A percentile compares a stretch with the other conserved stretches of the same genome.
Evolutionary conservation across 495 filamentous ascomycete genomes (phyloP).

Genomic region (Penicillium angulare): DNA sequence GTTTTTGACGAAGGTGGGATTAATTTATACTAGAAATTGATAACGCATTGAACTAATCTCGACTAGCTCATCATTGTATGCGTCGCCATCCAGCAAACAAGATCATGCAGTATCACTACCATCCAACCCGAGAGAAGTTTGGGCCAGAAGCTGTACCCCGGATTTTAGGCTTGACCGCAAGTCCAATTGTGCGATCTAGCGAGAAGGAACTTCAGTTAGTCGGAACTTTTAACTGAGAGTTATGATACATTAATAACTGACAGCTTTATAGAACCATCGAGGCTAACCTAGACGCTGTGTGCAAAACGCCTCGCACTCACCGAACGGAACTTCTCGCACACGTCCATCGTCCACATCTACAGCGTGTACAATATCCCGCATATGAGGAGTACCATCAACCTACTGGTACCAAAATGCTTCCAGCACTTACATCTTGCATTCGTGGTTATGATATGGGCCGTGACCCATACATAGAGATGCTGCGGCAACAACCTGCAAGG

Average conservation of each 20-base stretch:
- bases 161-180: conserved; percentile 85
- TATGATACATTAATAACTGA: neutral
- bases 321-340: conserved; percentile 66
- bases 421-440: conserved; percentile 22
- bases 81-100: conserved; percentile 61
- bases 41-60: no score
- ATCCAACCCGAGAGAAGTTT: conserved; percentile 35
- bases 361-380: conserved; percentile 47
- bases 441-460: conserved; percentile 46
- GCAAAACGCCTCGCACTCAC: conserved; percentile 68
- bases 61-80: conserved; percentile 35
- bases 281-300: conserved; percentile 68
- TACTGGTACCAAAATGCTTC: conserved; percentile 15
- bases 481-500: conserved; percentile 38
- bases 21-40: no score
- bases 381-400: neutral
- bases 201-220: conserved; percentile 32
- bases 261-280: conserved; percentile 58
- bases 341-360: conserved; percentile 65
- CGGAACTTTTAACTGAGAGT: neutral
- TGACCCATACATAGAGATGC: conserved; percentile 68
- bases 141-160: conserved; percentile 53
- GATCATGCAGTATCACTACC: conserved; percentile 80
- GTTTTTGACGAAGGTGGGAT: conserved; percentile 85
- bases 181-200: conserved; percentile 61